Evolutionary conservation across 495 filamentous ascomycete genomes (phyloP).

Genomic region (Penicillium roqueforti): DNA sequence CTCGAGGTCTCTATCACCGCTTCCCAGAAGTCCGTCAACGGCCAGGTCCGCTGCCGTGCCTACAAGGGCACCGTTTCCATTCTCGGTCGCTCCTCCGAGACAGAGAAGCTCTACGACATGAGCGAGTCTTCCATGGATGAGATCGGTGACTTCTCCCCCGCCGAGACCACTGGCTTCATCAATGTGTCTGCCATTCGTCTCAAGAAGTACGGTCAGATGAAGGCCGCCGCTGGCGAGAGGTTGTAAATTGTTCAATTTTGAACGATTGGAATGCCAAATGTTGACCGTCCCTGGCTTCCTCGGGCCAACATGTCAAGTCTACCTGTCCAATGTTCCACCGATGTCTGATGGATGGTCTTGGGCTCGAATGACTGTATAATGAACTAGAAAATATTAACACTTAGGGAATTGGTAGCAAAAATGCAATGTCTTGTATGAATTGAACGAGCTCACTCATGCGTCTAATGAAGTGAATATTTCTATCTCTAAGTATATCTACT

Average conservation of each 20-base stretch:
- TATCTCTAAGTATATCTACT: neutral
- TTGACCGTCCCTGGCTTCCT: constrained; percentile 25
- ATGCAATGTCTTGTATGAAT: constrained; percentile 1
- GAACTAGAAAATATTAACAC: constrained; percentile 12
- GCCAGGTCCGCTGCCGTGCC: constrained; percentile 61
- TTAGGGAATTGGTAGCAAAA: neutral
- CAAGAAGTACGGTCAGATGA: constrained; percentile 80
- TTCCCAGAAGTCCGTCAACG: constrained; percentile 68
- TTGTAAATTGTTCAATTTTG: constrained; percentile 18
- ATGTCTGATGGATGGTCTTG: constrained; percentile 12
- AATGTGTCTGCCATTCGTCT: constrained; percentile 77
- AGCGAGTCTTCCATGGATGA: constrained; percentile 83
- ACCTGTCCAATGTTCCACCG: constrained; percentile 6
- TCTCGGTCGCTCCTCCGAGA: constrained; percentile 69
- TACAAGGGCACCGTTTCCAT: constrained; percentile 78
- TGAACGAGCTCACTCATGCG: neutral
- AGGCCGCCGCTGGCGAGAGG: constrained; percentile 56
- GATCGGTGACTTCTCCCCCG: constrained; percentile 73
- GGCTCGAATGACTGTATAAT: constrained; percentile 31
- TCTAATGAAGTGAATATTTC: neutral
- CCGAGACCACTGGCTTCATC: constrained; percentile 76
- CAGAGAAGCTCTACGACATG: constrained; percentile 82
- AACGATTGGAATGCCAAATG: constrained; percentile 18
- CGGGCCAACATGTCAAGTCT: constrained; percentile 5
- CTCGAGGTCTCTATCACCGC: constrained; percentile 68